These are phyloP conservation scores for Bruguiera gymnorhiza DNA, from an alignment of 345 rosid species.

Conservation along the genomic window DNA sequence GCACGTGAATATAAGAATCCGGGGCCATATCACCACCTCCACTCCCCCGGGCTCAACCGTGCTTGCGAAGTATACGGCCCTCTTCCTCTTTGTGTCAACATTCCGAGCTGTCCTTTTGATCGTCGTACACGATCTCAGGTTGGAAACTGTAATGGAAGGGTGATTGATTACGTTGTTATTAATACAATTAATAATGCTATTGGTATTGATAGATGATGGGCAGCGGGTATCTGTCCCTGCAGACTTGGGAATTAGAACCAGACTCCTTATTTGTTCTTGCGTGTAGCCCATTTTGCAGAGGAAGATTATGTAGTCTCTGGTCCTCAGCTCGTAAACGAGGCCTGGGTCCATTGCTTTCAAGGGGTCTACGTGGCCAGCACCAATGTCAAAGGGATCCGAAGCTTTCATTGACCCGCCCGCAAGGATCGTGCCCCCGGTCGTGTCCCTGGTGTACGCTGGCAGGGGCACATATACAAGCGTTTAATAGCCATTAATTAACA, in stretches of 20 bases:
- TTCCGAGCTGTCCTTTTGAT: constrained; percentile 50
- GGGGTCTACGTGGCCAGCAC: constrained; percentile 66
- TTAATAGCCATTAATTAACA: too few species aligned
- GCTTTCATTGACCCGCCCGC: constrained; percentile 38
- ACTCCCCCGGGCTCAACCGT: constrained; percentile 52
- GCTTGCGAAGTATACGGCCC: constrained; percentile 34
- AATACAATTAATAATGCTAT: constrained; percentile 11
- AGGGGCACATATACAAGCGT: too few species aligned
- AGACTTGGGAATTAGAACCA: constrained; percentile 21
- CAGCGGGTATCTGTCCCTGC: constrained; percentile 26
- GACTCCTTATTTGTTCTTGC: constrained; percentile 19
- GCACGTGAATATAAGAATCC: constrained; percentile 39
- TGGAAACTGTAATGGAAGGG: constrained; percentile 55
- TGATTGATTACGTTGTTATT: constrained; percentile 40
- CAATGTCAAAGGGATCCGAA: constrained; percentile 52
- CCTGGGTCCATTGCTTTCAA: constrained; percentile 66
- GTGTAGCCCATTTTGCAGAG: constrained; percentile 63
- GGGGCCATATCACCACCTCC: constrained; percentile 58
- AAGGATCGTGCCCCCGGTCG: constrained; percentile 28
- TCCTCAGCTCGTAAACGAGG: constrained; percentile 50
- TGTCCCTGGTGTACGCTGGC: constrained; percentile 40
- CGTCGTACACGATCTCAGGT: constrained; percentile 40
- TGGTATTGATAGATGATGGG: constrained; percentile 13
- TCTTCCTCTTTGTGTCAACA: constrained; percentile 41
- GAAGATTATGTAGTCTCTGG: constrained; percentile 51